A percentile compares a stretch with the other conserved stretches of the same genome.
phyloP scores from a whole-genome alignment of 192 early-diverging fungal species.

The Dissophora ornata region DNA sequence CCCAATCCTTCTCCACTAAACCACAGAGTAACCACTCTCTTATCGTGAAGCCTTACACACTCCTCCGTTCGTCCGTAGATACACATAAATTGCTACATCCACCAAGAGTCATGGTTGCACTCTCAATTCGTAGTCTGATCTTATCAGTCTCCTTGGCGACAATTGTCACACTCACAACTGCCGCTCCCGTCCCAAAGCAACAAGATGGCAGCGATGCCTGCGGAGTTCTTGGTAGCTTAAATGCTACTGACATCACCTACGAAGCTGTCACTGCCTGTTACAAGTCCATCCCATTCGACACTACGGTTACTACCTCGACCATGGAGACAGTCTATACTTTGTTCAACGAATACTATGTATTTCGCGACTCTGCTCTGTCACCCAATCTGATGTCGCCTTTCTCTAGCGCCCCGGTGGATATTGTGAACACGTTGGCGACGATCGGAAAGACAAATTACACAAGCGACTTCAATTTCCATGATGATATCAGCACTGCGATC shows the following conservation, averaged over 20 bases:
- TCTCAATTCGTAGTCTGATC: conserved; percentile 1
- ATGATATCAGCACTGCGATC: neutral
- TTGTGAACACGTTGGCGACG: neutral
- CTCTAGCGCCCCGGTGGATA: conserved; percentile 8
- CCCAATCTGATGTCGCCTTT: conserved; percentile 16
- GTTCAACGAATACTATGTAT: conserved; percentile 27
- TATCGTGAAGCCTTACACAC: no score
- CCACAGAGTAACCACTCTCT: no score
- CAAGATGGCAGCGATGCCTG: no score
- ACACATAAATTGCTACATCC: no score
- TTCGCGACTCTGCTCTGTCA: conserved; percentile 17
- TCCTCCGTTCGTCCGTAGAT: no score
- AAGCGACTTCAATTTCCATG: conserved; percentile 25
- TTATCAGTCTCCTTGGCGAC: conserved; percentile 8
- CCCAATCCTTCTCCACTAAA: no score
- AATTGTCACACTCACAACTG: neutral
- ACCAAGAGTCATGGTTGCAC: neutral
- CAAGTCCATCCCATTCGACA: conserved; percentile 13
- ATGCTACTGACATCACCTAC: neutral
- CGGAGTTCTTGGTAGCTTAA: neutral
- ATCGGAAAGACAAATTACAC: conserved; percentile 9
- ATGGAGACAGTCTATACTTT: conserved; percentile 1
- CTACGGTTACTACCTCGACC: neutral
- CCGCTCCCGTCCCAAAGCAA: neutral
- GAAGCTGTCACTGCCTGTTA: conserved; percentile 18